Base-by-base conservation (phyloP, 345 rosid genomes). In the Gossypium arboreum region DNA sequence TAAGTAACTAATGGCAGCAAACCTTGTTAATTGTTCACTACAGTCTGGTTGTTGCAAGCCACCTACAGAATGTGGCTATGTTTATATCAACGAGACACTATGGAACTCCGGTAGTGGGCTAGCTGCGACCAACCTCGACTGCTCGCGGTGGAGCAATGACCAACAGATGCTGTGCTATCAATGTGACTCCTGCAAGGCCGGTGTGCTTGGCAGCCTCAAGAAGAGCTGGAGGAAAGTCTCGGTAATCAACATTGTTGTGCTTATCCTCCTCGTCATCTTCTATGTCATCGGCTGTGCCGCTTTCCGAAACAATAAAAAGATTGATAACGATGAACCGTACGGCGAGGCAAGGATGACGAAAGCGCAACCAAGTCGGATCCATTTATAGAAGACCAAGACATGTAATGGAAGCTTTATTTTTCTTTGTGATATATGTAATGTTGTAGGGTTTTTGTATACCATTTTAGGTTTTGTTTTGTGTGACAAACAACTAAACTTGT, bases 31-130 rank as follows among this genome's bases (percentile, higher is more conserved):
- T 43, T 64, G 57, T 79, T 34, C 13, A 77, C 24, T 68, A 74
- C 73, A 95, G 99, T 93, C 97, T 0, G 97, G 99, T 72, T 95
- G 99, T 80, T 95, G 99, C 85, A 95, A 93, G 86, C 98, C 98
- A 4, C 98, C 97, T 7, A 80, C 92, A 12, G 93, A 87, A 2
- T 95, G 98, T 68, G 94, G 94, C 9, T 93, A 51, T 75, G 72
- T 67, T 20, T 95, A 93, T 51, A 59, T 56, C 78, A 95, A 91
- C 79, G 99, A 91, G 88, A 93, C 99, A 0, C 39, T 41, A 0
- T 95, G 98, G 99, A 45, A 18, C 17, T 15, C 79, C 0, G 82
- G 79, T 17, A 87, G 90, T 11, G 91, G 86, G 12, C 11, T 61
- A 63, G 68, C 29, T 10, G 84, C 77, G 11, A 39, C 59, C 12